These are phyloP conservation scores for Pyropia yezoensis DNA, from an alignment of 23 red algal genomes.

Conservation along the genomic window DNA sequence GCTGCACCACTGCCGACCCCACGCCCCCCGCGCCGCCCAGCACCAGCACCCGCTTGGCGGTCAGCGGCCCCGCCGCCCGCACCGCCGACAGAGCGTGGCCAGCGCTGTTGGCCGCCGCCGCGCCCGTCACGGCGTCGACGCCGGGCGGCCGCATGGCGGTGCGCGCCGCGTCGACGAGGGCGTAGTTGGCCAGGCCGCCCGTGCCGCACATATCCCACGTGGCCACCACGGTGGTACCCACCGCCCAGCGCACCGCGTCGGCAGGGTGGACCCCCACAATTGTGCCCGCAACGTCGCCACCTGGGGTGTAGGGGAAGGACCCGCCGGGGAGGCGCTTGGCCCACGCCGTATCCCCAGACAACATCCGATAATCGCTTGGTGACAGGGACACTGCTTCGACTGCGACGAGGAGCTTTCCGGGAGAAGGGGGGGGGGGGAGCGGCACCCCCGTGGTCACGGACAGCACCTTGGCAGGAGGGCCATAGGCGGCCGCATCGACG, in stretches of 20 bases:
- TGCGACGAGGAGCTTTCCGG: constrained; percentile 26
- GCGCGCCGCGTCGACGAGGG: constrained; percentile 31
- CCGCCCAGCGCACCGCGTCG: constrained; percentile 4
- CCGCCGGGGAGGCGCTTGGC: constrained; percentile 29
- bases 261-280: constrained; percentile 20
- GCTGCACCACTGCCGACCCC: constrained; percentile 42
- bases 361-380: constrained; percentile 54
- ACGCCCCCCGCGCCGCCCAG: constrained; percentile 66
- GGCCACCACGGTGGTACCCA: constrained; percentile 48
- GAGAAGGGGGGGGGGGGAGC: background rate
- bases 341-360: constrained; percentile 23
- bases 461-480: no score
- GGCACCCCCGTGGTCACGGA: background rate
- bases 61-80: constrained; percentile 17
- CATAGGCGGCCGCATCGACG: no score
- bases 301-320: constrained; percentile 66
- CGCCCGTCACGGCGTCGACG: constrained; percentile 26
- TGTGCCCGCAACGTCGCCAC: constrained; percentile 48
- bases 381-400: constrained; percentile 35
- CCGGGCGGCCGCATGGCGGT: constrained; percentile 18
- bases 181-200: constrained; percentile 49
- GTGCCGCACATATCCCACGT: constrained; percentile 37
- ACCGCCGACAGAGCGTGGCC: constrained; percentile 37
- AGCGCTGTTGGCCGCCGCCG: constrained; percentile 30
- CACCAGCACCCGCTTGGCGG: constrained; percentile 53